Percentiles rank a stretch among this genome's conserved stretches.
Conservation (phyloP, 805 yeast genomes). For the Kuraishia piskuri region DNA sequence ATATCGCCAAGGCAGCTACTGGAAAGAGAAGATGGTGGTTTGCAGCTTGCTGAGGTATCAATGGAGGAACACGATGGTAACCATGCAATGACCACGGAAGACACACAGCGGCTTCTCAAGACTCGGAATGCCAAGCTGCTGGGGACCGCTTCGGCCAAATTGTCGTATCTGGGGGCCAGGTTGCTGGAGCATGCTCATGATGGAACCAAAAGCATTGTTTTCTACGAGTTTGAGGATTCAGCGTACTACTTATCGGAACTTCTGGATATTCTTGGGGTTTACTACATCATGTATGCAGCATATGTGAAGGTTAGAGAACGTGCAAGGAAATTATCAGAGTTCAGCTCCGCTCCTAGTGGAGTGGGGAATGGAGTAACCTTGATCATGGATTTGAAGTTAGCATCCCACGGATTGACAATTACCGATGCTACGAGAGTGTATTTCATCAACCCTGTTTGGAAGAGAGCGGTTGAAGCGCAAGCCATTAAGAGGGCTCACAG, state of each 20-base stretch:
- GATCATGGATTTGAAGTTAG: constrained; percentile 59
- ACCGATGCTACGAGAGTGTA: constrained; percentile 62
- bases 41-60: background rate
- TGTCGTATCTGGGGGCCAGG: constrained; percentile 50
- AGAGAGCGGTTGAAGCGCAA: constrained; percentile 60
- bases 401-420: constrained; percentile 64
- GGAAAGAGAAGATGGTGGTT: constrained; percentile 14
- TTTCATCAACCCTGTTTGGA: constrained; percentile 70
- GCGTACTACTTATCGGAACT: constrained; percentile 63
- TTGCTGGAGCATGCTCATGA: constrained; percentile 40
- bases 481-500: constrained; percentile 74
- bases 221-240: constrained; percentile 64
- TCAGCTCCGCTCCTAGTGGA: constrained; percentile 31
- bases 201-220: constrained; percentile 48
- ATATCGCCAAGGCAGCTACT: constrained; percentile 8
- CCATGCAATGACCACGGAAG: constrained; percentile 10
- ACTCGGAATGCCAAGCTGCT: constrained; percentile 29
- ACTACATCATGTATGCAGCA: constrained; percentile 57
- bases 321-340: constrained; percentile 41
- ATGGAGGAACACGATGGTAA: constrained; percentile 4
- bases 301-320: constrained; percentile 42
- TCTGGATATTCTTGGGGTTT: constrained; percentile 51
- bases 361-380: constrained; percentile 43
- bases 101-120: constrained; percentile 15
- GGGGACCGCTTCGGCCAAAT: constrained; percentile 60